Evolutionary conservation across 306 rosid genomes (phyloP), one percentile per base, ranked within the genome.

Genomic region (Cucurbita argyrosperma): DNA sequence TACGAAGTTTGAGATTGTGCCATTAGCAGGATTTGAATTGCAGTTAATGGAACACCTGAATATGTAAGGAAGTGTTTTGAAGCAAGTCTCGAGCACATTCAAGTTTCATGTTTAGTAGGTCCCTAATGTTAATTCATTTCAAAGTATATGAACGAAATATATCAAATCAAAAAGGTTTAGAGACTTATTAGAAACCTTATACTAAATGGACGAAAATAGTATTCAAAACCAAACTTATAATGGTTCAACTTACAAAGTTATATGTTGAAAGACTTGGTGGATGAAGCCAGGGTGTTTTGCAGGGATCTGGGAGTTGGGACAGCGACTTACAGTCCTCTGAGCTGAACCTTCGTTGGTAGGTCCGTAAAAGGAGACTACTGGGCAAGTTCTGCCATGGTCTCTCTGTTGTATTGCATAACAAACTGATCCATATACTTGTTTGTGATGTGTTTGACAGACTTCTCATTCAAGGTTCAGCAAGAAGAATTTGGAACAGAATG

Each of bases 251-350:
- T 21, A 55, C 61, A 21, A 56, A 56, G 61, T 26, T 5, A 26
- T 26, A 58, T 58, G 40, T 58, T 26, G 64, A 58, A 30, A 16
- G 49, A 62, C 47, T 62, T 4, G 0, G 46, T 62, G 47, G 10
- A 14, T 3, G 47, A 39, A 35, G 66, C 7, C 45, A 0, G 8
- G 47, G 68, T 43, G 53, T 19, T 30, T 47, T 81, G 15, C 79
- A 88, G 93, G 84, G 90, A 92, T 63, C 91, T 88, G 70, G 93
- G 96, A 30, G 86, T 87, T 59, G 97, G 96, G 71, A 84, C 88
- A 75, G 97, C 85, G 50, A 88, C 97, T 2, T 89, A 86, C 56
- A 85, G 96, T 69, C 96, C 96, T 75, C 91, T 91, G 57, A 93
- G 97, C 10, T 83, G 88, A 38, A 96, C 91, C 1, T 87, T 89